phyloP scores from a whole-genome alignment of 139 green algal species.

The Raphidocelis subcapitata region DNA sequence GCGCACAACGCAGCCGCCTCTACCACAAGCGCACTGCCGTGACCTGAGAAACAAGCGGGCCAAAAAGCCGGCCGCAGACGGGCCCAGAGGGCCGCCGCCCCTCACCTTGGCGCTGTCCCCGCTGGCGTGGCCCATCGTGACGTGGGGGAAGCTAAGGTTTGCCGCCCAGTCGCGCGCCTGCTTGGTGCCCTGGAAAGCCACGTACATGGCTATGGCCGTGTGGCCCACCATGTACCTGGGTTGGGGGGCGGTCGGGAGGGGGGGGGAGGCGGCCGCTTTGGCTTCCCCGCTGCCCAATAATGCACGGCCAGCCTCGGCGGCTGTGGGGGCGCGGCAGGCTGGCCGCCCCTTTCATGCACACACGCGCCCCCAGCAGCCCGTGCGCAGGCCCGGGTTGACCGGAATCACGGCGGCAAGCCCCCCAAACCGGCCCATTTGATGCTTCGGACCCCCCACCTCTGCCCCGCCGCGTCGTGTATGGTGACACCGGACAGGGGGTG shows the following conservation, averaged over 20 bases:
- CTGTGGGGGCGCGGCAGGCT: neutral
- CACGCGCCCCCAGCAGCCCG: neutral
- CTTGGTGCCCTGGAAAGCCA: slow-evolving; percentile 28
- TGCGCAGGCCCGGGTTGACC: neutral
- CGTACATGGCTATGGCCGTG: slow-evolving; percentile 13
- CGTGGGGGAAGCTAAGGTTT: slow-evolving; percentile 20
- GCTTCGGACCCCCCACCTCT: slow-evolving; percentile 5
- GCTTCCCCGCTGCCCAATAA: no score
- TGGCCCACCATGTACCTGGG: slow-evolving; percentile 28
- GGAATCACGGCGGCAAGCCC: no score
- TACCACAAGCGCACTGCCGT: no score
- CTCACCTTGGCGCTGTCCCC: no score
- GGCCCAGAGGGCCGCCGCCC: no score
- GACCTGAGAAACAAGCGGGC: no score
- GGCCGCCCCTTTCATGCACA: no score
- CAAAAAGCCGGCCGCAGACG: no score
- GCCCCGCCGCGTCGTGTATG: slow-evolving; percentile 4
- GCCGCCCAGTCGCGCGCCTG: slow-evolving; percentile 13
- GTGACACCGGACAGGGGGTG: neutral
- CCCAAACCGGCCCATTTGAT: neutral
- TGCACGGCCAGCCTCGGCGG: no score
- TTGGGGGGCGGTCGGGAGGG: neutral
- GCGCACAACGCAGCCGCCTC: no score
- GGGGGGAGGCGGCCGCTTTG: no score
- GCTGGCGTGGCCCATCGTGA: neutral